Conservation (phyloP, 2,329 filamentous ascomycete genomes). For the Dactylellina haptotyla region DNA sequence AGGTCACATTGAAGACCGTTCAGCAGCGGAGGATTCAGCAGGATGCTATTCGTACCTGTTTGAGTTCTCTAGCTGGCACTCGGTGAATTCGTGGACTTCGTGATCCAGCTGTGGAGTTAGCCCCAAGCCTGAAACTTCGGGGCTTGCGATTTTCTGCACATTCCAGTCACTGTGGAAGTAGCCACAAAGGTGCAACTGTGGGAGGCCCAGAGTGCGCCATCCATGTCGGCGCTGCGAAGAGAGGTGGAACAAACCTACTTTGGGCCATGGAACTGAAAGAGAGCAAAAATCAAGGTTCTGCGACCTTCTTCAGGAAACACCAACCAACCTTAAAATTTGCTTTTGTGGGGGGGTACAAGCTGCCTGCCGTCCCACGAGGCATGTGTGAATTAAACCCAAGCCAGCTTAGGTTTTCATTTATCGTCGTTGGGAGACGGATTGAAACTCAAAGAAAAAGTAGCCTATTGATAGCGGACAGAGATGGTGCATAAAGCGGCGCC, state of each 20-base stretch:
- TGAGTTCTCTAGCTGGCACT: not conserved
- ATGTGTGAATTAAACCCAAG: constrained; percentile 31
- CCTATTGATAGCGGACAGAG: no score
- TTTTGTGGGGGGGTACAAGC: constrained; percentile 36
- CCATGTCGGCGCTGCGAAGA: constrained; percentile 14
- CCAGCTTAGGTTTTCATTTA: constrained; percentile 15
- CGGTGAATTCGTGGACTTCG: not conserved
- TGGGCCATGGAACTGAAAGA: not conserved
- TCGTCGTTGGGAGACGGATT: constrained; percentile 3
- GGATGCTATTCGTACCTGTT: constrained; percentile 8
- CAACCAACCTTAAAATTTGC: constrained; percentile 42
- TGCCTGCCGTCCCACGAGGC: constrained; percentile 37
- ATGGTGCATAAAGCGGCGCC: constrained; percentile 25
- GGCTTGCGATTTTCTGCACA: not conserved
- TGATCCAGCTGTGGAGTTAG: constrained; percentile 22
- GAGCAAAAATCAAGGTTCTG: constrained; percentile 43
- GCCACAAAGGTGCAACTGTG: no score
- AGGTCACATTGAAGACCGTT: not conserved
- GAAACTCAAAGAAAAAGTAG: no score
- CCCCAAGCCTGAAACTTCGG: not conserved
- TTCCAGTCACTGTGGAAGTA: no score
- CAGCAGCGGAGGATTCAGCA: constrained; percentile 4
- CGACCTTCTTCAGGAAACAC: constrained; percentile 17
- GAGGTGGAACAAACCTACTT: constrained; percentile 34
- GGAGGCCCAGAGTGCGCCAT: constrained; percentile 8